A percentile compares a stretch with the other conserved stretches of the same genome.
phyloP scores from a whole-genome alignment of 1,284 basidiomycete species.

The Rhodotorula sp. region DNA sequence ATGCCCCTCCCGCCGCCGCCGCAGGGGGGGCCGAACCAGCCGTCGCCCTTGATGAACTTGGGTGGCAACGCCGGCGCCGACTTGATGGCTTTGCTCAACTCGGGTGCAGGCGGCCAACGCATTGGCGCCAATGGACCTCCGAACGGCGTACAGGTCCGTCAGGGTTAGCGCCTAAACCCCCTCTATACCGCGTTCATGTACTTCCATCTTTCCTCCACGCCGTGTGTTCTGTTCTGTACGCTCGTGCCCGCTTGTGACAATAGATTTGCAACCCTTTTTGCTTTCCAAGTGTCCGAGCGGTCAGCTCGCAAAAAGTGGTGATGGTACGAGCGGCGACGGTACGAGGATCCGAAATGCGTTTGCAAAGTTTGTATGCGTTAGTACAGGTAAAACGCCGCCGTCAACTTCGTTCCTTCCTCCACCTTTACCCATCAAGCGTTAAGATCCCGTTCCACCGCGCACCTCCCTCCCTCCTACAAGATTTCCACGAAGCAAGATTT shows the following conservation, averaged over 20 bases:
- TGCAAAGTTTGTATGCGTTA: no score
- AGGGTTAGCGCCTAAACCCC: not conserved
- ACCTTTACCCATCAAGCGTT: no score
- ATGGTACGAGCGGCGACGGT: no score
- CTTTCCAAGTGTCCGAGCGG: no score
- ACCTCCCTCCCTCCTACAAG: no score
- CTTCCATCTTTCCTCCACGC: not conserved
- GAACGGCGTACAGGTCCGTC: conserved; percentile 12
- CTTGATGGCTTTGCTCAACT: conserved; percentile 39
- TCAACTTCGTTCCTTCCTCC: no score
- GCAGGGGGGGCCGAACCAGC: not conserved
- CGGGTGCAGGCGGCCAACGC: conserved; percentile 21
- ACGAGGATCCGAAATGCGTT: no score
- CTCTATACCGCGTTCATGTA: not conserved
- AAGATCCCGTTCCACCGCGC: no score
- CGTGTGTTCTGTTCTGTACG: not conserved
- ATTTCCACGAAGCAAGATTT: no score
- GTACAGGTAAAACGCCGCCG: no score
- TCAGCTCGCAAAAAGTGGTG: no score
- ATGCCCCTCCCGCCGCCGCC: conserved; percentile 9
- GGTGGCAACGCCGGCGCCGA: conserved; percentile 29
- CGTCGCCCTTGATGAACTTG: conserved; percentile 1
- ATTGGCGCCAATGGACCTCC: conserved; percentile 19
- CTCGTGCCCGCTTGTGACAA: not conserved
- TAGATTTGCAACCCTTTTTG: not conserved